These are phyloP conservation scores for Daldinia vernicosa DNA, from an alignment of 495 filamentous ascomycete genomes.

Conservation along the genomic window DNA sequence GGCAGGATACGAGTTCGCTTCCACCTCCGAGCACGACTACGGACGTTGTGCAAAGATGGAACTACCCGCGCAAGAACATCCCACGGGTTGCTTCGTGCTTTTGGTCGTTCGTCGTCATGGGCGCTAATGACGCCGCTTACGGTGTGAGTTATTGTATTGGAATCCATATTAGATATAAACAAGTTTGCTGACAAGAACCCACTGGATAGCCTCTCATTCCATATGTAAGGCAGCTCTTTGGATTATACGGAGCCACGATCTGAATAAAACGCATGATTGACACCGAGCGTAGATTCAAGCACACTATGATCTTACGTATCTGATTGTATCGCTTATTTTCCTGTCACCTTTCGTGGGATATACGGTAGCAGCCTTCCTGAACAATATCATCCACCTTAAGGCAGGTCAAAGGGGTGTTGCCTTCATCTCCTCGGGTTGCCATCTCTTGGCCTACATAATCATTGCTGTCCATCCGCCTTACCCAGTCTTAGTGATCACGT, in stretches of 20 bases:
- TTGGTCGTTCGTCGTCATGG: conserved; percentile 80
- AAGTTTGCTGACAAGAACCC: conserved; percentile 21
- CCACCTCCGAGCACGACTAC: conserved; percentile 16
- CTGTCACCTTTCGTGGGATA: conserved; percentile 84
- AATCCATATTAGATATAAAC: conserved; percentile 1
- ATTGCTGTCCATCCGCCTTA: conserved; percentile 77
- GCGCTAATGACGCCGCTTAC: conserved; percentile 82
- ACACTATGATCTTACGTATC: conserved; percentile 77
- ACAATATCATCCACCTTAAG: conserved; percentile 63
- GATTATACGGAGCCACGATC: conserved; percentile 49
- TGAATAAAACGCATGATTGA: conserved; percentile 3
- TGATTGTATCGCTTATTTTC: conserved; percentile 82
- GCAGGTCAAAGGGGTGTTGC: conserved; percentile 81
- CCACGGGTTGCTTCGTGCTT: conserved; percentile 72
- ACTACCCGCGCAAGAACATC: conserved; percentile 71
- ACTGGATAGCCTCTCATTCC: conserved; percentile 63
- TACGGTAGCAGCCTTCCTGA: conserved; percentile 77
- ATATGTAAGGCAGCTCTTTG: conserved; percentile 50
- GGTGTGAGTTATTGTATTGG: conserved; percentile 63
- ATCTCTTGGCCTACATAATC: conserved; percentile 72
- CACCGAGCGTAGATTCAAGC: conserved; percentile 59
- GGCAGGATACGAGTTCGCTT: conserved; percentile 26
- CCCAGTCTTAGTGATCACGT: conserved; percentile 74
- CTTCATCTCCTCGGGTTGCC: conserved; percentile 68
- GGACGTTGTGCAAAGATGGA: conserved; percentile 67